These are phyloP conservation scores for Uronychia binucleata DNA, from an alignment of 73 alveolate species.

Conservation along the genomic window DNA sequence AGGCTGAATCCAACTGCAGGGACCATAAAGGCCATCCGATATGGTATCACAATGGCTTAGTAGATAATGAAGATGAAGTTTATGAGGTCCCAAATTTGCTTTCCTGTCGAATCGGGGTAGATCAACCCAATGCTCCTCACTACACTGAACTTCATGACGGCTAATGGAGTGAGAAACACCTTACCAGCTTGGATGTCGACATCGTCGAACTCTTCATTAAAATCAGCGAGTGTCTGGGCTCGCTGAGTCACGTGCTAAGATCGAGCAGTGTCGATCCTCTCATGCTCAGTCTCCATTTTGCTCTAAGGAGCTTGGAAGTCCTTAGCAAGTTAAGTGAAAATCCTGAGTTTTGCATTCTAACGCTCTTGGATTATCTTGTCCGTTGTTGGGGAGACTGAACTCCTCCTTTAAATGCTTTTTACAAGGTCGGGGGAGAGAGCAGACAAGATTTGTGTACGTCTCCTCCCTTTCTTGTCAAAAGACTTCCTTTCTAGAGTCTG, in stretches of 20 bases:
- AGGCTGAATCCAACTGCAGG: conserved; percentile 42
- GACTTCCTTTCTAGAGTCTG: background rate
- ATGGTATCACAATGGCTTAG: conserved; percentile 64
- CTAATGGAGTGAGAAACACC: background rate
- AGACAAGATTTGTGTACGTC: background rate
- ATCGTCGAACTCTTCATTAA: background rate
- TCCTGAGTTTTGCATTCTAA: background rate
- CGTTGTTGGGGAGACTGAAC: background rate
- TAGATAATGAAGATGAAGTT: conserved; percentile 40
- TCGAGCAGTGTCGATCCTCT: background rate
- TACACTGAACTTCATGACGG: background rate
- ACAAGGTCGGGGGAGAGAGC: too few species aligned
- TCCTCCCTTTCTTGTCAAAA: background rate
- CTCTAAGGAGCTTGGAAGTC: background rate
- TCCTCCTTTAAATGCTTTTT: background rate
- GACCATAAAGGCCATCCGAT: conserved; percentile 53
- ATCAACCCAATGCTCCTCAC: background rate
- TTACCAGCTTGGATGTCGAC: background rate
- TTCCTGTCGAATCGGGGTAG: conserved; percentile 34
- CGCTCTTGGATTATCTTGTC: background rate
- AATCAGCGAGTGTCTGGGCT: background rate
- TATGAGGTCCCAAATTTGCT: conserved; percentile 41
- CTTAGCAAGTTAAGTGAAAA: background rate
- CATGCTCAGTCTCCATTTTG: background rate
- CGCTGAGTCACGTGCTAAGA: background rate